phyloP scores from a whole-genome alignment of 352 stramenopile genomes.

The Phytophthora lateralis region DNA sequence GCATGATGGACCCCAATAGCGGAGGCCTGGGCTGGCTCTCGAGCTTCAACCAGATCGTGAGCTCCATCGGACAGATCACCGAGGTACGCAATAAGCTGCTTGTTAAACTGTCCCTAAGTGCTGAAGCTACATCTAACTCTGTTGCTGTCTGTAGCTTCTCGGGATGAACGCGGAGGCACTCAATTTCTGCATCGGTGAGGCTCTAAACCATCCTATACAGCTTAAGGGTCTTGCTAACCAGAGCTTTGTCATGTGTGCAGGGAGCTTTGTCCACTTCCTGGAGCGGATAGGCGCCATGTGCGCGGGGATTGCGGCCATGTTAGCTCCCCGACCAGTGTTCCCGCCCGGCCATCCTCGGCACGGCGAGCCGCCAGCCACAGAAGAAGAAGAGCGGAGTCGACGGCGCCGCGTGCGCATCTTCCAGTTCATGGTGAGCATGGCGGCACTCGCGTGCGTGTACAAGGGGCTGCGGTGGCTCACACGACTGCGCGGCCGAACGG shows the following conservation, averaged over 20 bases:
- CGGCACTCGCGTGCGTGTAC: constrained; percentile 55
- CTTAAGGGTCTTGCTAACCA: constrained; percentile 1
- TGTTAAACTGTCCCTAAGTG: too few relatives aligned
- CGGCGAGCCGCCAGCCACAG: constrained; percentile 57
- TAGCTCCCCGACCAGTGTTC: constrained; percentile 66
- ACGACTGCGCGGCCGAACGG: constrained; percentile 41
- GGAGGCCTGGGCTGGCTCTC: constrained; percentile 59
- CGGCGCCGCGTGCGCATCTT: constrained; percentile 76
- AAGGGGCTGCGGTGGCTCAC: constrained; percentile 65
- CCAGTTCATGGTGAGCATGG: constrained; percentile 78
- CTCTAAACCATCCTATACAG: neutral
- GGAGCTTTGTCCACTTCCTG: constrained; percentile 85
- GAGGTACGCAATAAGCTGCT: constrained; percentile 34
- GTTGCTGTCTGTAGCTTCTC: constrained; percentile 41
- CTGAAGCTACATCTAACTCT: constrained; percentile 2
- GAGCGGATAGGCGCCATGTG: constrained; percentile 84
- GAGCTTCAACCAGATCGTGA: constrained; percentile 74
- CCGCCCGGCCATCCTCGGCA: constrained; percentile 78
- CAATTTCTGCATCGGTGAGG: constrained; percentile 72
- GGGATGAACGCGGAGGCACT: constrained; percentile 80
- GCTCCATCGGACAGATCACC: constrained; percentile 76
- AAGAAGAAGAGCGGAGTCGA: constrained; percentile 79
- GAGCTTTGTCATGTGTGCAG: constrained; percentile 19
- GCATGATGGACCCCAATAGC: constrained; percentile 61
- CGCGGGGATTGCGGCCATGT: constrained; percentile 66